A percentile compares a stretch with the other conserved stretches of the same genome.
Evolutionary conservation across 192 early-diverging fungal genomes (phyloP).

Genomic region (Gonapodya prolifera): DNA sequence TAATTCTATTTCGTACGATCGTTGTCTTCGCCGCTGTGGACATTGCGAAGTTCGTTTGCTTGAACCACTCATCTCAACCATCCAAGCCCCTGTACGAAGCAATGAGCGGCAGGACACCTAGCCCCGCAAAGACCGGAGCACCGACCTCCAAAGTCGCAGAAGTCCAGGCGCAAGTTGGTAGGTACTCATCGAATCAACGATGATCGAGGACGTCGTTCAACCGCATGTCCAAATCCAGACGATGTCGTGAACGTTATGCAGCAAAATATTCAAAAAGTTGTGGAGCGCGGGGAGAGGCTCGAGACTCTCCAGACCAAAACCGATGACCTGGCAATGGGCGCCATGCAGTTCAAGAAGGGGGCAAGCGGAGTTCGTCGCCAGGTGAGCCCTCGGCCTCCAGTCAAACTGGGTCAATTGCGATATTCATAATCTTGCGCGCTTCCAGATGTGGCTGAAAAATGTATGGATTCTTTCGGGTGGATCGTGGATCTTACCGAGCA

Average conservation of each 20-base stretch:
- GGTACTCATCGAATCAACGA: neutral
- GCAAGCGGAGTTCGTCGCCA: neutral
- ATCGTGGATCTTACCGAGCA: neutral
- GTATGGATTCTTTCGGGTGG: neutral
- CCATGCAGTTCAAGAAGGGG: constrained; percentile 1
- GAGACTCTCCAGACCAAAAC: constrained; percentile 4
- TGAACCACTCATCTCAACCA: neutral
- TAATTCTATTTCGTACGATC: neutral
- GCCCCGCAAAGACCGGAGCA: neutral
- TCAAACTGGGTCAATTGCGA: neutral
- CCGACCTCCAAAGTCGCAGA: neutral
- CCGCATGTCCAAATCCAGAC: neutral
- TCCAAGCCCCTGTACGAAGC: neutral
- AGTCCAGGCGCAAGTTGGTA: constrained; percentile 6
- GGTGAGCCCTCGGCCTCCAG: neutral
- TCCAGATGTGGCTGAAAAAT: neutral
- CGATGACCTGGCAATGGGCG: neutral
- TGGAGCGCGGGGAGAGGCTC: neutral
- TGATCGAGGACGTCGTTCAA: neutral
- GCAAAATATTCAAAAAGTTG: constrained; percentile 1
- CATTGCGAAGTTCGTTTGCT: neutral
- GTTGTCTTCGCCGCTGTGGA: neutral
- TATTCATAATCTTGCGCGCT: neutral
- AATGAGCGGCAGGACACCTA: neutral
- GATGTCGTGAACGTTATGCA: constrained; percentile 2